Base-by-base conservation (phyloP, 1,139 yeast genomes). In the Sugiyamaella sp. region DNA sequence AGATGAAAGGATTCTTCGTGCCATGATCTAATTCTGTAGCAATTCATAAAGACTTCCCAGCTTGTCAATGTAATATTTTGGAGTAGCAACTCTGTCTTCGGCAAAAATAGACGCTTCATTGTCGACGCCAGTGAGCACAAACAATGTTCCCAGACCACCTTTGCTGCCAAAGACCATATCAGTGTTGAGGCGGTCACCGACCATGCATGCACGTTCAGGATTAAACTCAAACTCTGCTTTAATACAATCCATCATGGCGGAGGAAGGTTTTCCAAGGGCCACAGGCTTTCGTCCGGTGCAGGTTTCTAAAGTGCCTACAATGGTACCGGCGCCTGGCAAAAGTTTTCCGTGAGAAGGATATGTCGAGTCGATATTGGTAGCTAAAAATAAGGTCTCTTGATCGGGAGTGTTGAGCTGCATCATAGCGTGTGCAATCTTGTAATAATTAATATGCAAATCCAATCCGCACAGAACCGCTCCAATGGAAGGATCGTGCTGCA, bases 291-390 rank as follows among this genome's bases (percentile, higher is more conserved):
- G 79, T 10, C 91, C 93, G 42, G 89, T 76, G 14, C 95, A 85
- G 60, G 74, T 83, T 3, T 87, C 80, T n/a, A 89, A 82, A 0
- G 91, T 79, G 60, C 89, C 89, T 48, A 93, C 86, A 60, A 89
- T 82, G 2, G 97, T 85, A 0, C 99, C 99, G 1, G 99, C 98
- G 20, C 99, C 99, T 24, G 97, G 95, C 51, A 93, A 77, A 51
- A 88, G 79, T 62, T 82, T 78, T 1, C 96, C 97, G 68, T 88
- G 85, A 54, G 87, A 82, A 3, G 99, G 99, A 75, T 84, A 93
- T 0, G 99, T 93, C 1, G 96, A 86, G 69, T 93, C 99, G 46
- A 87, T 86, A 69, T 93, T 93, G n/a, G 99, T 93, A 25, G 97
- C 98, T 60, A 95, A 77, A 69, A 90, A 93, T 37, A 86, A 81